Conservation (phyloP, 345 rosid genomes). For the Microcos paniculata region DNA sequence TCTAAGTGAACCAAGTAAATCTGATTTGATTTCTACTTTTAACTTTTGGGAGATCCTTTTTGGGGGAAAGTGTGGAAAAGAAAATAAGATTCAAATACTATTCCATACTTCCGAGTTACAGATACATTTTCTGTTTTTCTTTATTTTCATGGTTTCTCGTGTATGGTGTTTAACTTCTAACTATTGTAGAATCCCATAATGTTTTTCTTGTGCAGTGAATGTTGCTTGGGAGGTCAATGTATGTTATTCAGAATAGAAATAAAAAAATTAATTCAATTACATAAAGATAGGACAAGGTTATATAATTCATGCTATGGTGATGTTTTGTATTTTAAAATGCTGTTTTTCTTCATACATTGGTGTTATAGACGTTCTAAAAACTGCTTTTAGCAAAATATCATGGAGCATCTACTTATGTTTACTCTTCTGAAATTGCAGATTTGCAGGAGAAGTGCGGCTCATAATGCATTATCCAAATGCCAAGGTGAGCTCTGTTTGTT, state of each 20-base stretch:
- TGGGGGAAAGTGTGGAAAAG: too few relatives aligned
- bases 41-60: too few relatives aligned
- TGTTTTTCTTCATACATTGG: not conserved
- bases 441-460: conserved; percentile 78
- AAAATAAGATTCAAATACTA: not conserved
- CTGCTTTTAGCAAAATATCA: not conserved
- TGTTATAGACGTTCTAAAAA: not conserved
- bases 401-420: not conserved
- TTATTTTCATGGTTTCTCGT: not conserved
- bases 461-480: conserved; percentile 68
- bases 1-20: not conserved
- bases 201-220: not conserved
- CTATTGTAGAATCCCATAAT: not conserved
- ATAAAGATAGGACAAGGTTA: not conserved
- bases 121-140: not conserved
- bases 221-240: not conserved
- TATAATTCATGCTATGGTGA: not conserved
- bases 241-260: not conserved
- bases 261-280: not conserved
- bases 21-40: not conserved
- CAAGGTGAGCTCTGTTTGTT: conserved; percentile 38
- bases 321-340: not conserved
- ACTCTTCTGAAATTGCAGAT: conserved; percentile 37
- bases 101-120: not conserved
- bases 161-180: not conserved